These are phyloP conservation scores for Epichloe typhina DNA, from an alignment of 2,329 filamentous ascomycete species.

Conservation along the genomic window DNA sequence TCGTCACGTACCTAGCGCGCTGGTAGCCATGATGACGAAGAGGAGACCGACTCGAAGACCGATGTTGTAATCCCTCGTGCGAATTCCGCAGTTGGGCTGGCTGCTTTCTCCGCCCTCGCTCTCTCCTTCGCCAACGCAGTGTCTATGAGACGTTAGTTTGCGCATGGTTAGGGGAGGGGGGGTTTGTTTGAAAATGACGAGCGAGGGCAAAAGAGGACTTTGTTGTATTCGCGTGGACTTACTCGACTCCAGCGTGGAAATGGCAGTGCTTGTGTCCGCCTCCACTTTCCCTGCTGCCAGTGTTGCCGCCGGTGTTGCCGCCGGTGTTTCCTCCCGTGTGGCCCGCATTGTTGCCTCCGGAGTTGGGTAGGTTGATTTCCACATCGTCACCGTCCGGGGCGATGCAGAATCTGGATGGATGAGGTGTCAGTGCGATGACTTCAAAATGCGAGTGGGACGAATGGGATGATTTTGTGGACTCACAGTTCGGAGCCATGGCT, in stretches of 20 bases:
- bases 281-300: slow-evolving; percentile 4
- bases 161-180: not conserved
- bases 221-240: slow-evolving; percentile 17
- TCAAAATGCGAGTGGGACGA: slow-evolving; percentile 3
- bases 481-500: slow-evolving; percentile 44
- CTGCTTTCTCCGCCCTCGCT: slow-evolving; percentile 18
- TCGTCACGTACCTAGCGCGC: slow-evolving; percentile 40
- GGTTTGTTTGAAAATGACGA: not conserved
- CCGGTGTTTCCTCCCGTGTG: slow-evolving; percentile 5
- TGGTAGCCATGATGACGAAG: slow-evolving; percentile 58
- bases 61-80: slow-evolving; percentile 49
- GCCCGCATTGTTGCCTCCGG: slow-evolving; percentile 10
- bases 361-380: slow-evolving; percentile 28
- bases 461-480: not conserved
- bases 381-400: slow-evolving; percentile 47
- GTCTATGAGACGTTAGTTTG: slow-evolving; percentile 20
- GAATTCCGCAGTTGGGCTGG: slow-evolving; percentile 28
- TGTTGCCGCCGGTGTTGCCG: not conserved
- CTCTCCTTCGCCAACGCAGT: slow-evolving; percentile 41
- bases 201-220: not conserved
- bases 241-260: slow-evolving; percentile 66
- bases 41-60: slow-evolving; percentile 55
- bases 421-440: not conserved
- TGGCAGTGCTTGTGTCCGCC: slow-evolving; percentile 26
- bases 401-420: slow-evolving; percentile 43